Conservation (phyloP, 257 asterid genomes). For the Oldenlandia corymbosa region DNA sequence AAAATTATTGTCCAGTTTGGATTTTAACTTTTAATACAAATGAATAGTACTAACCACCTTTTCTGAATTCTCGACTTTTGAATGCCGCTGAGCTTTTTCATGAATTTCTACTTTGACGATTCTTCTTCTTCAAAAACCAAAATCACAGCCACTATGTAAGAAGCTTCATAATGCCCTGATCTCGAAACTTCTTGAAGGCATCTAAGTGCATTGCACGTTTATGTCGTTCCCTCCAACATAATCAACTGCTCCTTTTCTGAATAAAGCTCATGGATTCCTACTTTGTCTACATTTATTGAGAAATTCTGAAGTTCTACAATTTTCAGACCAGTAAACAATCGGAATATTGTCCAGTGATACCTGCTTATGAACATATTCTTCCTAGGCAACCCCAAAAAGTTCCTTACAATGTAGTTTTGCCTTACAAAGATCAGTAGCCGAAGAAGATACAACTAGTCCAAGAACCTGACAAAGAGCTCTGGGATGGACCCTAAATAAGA, state of each 20-base stretch:
- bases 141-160: constrained; percentile 17
- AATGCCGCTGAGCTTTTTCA: not conserved
- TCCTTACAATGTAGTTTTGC: constrained; percentile 31
- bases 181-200: constrained; percentile 14
- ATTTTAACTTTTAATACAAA: too few relatives aligned
- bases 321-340: constrained; percentile 12
- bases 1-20: too few relatives aligned
- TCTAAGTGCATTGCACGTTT: not conserved
- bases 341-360: constrained; percentile 19
- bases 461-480: too few relatives aligned
- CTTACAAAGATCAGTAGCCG: too few relatives aligned
- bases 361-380: constrained; percentile 5
- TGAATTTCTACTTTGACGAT: constrained; percentile 5
- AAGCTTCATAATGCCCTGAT: constrained; percentile 21
- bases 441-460: not conserved
- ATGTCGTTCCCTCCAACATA: constrained; percentile 12
- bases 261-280: constrained; percentile 18
- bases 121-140: constrained; percentile 10
- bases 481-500: too few relatives aligned
- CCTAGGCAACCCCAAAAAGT: constrained; percentile 15
- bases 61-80: not conserved
- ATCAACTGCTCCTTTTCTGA: constrained; percentile 28
- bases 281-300: constrained; percentile 14
- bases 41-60: too few relatives aligned
- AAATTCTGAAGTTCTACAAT: not conserved